phyloP scores from a whole-genome alignment of 371 early-diverging fungal genomes.

The Catenaria anguillulae region DNA sequence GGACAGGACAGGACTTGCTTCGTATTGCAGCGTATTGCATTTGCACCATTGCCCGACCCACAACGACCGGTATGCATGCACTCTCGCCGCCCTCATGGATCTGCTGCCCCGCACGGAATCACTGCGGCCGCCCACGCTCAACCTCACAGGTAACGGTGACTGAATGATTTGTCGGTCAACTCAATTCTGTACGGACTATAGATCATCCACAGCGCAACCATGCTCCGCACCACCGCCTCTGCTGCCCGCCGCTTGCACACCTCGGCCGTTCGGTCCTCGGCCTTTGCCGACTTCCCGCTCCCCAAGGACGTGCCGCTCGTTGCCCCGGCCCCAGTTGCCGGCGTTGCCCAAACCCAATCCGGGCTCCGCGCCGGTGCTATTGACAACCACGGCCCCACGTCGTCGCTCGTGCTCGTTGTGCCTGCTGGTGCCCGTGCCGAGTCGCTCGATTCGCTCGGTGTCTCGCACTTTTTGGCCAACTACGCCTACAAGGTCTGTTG shows the following conservation, averaged over 20 bases:
- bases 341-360: not conserved
- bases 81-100: no score
- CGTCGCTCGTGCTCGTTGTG: constrained; percentile 70
- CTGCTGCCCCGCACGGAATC: no score
- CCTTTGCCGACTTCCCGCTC: constrained; percentile 3
- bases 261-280: not conserved
- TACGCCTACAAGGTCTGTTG: constrained; percentile 79
- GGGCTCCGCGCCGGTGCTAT: constrained; percentile 3
- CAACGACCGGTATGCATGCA: no score
- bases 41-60: no score
- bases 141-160: no score
- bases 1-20: no score
- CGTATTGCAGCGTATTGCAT: no score
- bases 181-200: no score
- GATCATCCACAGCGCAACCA: no score
- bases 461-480: constrained; percentile 79
- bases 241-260: not conserved
- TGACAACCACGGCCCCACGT: constrained; percentile 29
- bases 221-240: not conserved
- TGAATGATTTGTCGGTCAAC: no score
- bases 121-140: no score
- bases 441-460: constrained; percentile 48
- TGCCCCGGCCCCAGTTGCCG: not conserved
- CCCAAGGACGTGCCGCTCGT: constrained; percentile 5
- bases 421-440: constrained; percentile 82